Evolutionary conservation across 2,329 filamentous ascomycete species (phyloP), one percentile per base, ranked within the genome.

Genomic region (Cladophialophora psammophila): DNA sequence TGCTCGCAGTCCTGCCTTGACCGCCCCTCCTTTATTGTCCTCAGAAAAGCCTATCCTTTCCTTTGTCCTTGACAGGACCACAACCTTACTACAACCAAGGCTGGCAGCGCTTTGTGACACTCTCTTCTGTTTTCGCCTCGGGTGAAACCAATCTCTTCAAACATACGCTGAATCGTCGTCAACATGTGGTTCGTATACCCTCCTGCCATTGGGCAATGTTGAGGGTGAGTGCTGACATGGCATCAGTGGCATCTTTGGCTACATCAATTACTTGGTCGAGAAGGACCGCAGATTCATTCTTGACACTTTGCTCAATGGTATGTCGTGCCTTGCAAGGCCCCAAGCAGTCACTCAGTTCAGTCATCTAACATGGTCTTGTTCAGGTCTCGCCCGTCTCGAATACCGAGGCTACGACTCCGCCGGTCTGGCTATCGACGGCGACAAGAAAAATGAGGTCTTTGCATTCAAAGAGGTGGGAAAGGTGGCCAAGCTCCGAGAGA

Each of bases 381-480:
- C 78, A 97, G 94, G 94, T 78, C 91, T 98, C 68, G 91, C 93
- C 68, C 91, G 95, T 80, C 91, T 99, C 76, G 95, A 99, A 84
- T 99, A 99, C 86, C 92, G 95, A 81, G 95, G 95, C 75, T 99
- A 99, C 82, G 95, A 99, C 82, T 98, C 95, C 72, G 94, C 95
- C 70, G 95, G 95, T 85, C 87, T 99, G 72, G 94, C 94, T 73
- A 84, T 99, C 76, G 95, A 99, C 80, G 95, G 95, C 71, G 92
- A 99, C 87, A 98, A 97, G 89, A 97, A 95, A 87, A 96, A 97
- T 77, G 93, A 98, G 84, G 93, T 98, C 73, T 88, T 92, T 73
- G 94, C 95, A 71, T 98, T 93, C 88, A 99, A 99, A 87, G 95
- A 98, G 85, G 95, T 99, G 71, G 95, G 95, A 86, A 99, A 99